A percentile compares a stretch with the other conserved stretches of the same genome.
These are phyloP conservation scores for Coleophoma crateriformis DNA, from an alignment of 2,329 filamentous ascomycete species.

Conservation along the genomic window DNA sequence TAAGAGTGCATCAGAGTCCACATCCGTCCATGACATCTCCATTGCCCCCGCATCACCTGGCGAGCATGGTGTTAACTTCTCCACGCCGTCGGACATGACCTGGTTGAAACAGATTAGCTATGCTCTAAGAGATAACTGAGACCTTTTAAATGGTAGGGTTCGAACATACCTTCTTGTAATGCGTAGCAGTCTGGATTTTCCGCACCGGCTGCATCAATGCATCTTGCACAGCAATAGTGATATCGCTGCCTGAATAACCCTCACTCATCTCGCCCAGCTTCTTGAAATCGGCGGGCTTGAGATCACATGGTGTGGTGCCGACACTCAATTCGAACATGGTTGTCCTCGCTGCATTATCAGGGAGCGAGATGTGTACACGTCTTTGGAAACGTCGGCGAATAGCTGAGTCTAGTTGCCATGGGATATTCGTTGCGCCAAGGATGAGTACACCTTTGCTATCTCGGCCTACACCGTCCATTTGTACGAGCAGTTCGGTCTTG, in stretches of 20 bases:
- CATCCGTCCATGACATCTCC: constrained; percentile 91
- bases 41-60: constrained; percentile 80
- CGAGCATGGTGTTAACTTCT: constrained; percentile 83
- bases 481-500: constrained; percentile 96
- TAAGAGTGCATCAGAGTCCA: constrained; percentile 77
- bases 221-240: constrained; percentile 90
- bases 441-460: constrained; percentile 93
- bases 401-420: constrained; percentile 95
- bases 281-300: constrained; percentile 73
- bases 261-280: constrained; percentile 78
- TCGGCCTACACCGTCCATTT: constrained; percentile 98
- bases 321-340: constrained; percentile 81
- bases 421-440: constrained; percentile 94
- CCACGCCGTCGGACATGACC: constrained; percentile 63
- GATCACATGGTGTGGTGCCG: constrained; percentile 84
- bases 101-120: constrained; percentile 27
- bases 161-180: constrained; percentile 78
- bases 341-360: constrained; percentile 79
- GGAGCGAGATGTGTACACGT: constrained; percentile 90
- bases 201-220: constrained; percentile 96
- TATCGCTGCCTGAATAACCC: constrained; percentile 95
- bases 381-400: constrained; percentile 95
- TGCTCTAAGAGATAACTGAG: neutral
- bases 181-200: constrained; percentile 94
- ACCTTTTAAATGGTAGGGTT: neutral